These are phyloP conservation scores for Oryza longistaminata DNA, from an alignment of 176 grass and related monocot genomes.

Conservation along the genomic window DNA sequence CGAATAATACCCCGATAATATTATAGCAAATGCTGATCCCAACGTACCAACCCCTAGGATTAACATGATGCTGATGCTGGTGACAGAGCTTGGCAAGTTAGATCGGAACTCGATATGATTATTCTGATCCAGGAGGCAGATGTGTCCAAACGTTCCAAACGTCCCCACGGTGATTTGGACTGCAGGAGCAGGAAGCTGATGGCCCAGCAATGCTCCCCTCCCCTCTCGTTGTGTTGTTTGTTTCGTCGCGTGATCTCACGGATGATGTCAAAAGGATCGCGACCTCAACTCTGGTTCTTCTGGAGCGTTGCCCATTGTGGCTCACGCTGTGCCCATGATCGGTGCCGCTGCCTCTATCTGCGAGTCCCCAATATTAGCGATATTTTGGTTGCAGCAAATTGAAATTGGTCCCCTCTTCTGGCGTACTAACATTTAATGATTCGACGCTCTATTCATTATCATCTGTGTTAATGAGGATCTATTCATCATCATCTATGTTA, in stretches of 20 bases:
- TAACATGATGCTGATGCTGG: background rate
- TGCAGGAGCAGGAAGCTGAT: background rate
- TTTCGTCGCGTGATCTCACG: slow-evolving; percentile 34
- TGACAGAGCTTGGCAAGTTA: background rate
- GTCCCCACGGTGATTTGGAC: slow-evolving; percentile 33
- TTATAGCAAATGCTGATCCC: background rate
- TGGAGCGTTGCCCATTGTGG: slow-evolving; percentile 17
- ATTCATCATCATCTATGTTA: too few relatives aligned
- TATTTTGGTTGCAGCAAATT: too few relatives aligned
- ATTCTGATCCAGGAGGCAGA: background rate
- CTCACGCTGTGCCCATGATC: slow-evolving; percentile 18
- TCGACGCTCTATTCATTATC: too few relatives aligned
- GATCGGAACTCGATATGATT: background rate
- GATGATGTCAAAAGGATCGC: slow-evolving; percentile 45
- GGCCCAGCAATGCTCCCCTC: background rate
- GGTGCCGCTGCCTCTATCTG: background rate
- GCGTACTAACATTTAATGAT: too few relatives aligned
- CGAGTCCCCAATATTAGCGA: too few relatives aligned
- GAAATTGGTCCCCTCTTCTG: too few relatives aligned
- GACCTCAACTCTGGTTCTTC: slow-evolving; percentile 18
- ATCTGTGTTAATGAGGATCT: too few relatives aligned
- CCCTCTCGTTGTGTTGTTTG: background rate
- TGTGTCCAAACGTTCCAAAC: background rate
- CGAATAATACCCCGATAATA: background rate
- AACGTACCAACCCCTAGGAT: background rate